Percentiles rank a stretch among this genome's conserved stretches.
Conservation (phyloP, 2,329 filamentous ascomycete species). For the Cucurbitaria berberidis region DNA sequence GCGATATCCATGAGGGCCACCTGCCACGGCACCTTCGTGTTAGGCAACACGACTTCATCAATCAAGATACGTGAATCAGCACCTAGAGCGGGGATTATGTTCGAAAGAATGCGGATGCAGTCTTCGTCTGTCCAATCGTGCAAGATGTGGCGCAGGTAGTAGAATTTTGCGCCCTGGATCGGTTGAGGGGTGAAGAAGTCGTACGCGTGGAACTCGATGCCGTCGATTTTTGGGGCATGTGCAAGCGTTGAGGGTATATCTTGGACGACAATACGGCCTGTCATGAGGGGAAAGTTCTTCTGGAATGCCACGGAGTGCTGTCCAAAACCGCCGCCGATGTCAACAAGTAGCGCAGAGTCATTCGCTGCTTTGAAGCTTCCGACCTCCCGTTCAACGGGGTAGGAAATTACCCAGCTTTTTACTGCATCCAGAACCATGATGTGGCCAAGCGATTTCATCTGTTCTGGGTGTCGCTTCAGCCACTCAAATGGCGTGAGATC, state of each 20-base stretch:
- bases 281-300: conserved; percentile 15
- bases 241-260: conserved; percentile 33
- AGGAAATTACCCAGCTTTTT: conserved; percentile 28
- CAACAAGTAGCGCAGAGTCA: conserved; percentile 33
- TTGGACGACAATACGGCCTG: conserved; percentile 33
- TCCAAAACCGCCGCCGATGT: conserved; percentile 44
- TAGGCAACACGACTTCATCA: conserved; percentile 40
- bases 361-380: conserved; percentile 15
- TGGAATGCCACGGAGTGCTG: conserved; percentile 32
- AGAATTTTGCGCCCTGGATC: conserved; percentile 39
- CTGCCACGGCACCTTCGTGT: conserved; percentile 38
- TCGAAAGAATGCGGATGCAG: conserved; percentile 34
- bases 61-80: conserved; percentile 39
- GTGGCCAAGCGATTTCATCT: conserved; percentile 37
- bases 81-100: conserved; percentile 33
- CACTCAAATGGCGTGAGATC: conserved; percentile 37
- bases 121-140: conserved; percentile 44
- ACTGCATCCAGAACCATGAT: conserved; percentile 34
- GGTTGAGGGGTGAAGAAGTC: conserved; percentile 44
- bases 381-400: conserved; percentile 24
- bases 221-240: conserved; percentile 17
- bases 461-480: conserved; percentile 30
- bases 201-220: conserved; percentile 37
- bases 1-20: conserved; percentile 36
- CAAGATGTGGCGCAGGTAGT: conserved; percentile 41